Percentiles rank a stretch among this genome's conserved stretches.
phyloP scores from a whole-genome alignment of 2,329 filamentous ascomycete genomes.

The Fusarium dlaminii region DNA sequence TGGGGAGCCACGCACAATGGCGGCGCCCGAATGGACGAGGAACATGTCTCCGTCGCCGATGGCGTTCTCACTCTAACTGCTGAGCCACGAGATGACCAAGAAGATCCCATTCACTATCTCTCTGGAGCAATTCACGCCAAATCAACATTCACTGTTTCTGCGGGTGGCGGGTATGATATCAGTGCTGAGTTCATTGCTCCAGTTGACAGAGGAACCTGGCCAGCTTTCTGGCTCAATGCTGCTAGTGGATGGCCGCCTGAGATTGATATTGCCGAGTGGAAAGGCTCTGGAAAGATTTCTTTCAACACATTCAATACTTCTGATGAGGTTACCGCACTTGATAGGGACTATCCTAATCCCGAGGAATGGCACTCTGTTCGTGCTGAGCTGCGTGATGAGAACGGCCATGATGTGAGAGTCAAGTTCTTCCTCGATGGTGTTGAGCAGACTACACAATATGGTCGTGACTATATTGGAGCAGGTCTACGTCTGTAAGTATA shows the following conservation, averaged over 20 bases:
- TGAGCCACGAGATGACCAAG: slow-evolving; percentile 17
- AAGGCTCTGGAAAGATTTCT: slow-evolving; percentile 30
- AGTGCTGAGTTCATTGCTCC: slow-evolving; percentile 29
- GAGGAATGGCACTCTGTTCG: slow-evolving; percentile 28
- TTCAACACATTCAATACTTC: slow-evolving; percentile 36
- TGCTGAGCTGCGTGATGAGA: slow-evolving; percentile 31
- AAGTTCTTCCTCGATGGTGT: slow-evolving; percentile 31
- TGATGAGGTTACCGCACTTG: slow-evolving; percentile 12
- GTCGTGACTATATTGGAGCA: slow-evolving; percentile 22
- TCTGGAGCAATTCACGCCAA: slow-evolving; percentile 31
- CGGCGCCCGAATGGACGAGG: slow-evolving; percentile 23
- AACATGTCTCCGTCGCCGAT: slow-evolving; percentile 22
- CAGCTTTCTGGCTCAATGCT: slow-evolving; percentile 34
- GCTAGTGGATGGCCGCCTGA: slow-evolving; percentile 29
- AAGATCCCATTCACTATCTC: slow-evolving; percentile 29
- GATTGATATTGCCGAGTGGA: slow-evolving; percentile 34
- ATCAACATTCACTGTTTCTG: slow-evolving; percentile 19
- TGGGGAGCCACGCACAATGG: slow-evolving; percentile 31
- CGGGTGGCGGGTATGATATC: slow-evolving; percentile 25
- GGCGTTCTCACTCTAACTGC: slow-evolving; percentile 28
- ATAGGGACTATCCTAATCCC: slow-evolving; percentile 22
- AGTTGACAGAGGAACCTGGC: slow-evolving; percentile 18
- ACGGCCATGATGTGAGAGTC: slow-evolving; percentile 26
- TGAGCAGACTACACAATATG: slow-evolving; percentile 30
- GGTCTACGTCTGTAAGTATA: slow-evolving; percentile 25